phyloP scores from a whole-genome alignment of 1,284 basidiomycete genomes.

The Takashimella tepidaria region DNA sequence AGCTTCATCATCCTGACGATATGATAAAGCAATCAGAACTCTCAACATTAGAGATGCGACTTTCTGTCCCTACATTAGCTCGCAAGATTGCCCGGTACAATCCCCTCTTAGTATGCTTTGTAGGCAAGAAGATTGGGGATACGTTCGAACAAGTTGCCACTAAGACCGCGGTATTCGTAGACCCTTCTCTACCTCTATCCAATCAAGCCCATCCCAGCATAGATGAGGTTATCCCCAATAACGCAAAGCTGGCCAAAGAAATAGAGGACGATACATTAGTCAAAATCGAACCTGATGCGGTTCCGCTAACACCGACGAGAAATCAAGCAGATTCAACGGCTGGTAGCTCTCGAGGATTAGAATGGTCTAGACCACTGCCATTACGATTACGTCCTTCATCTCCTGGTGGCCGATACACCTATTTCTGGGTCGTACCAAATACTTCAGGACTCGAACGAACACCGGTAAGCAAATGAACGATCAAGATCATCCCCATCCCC shows the following conservation, averaged over 20 bases:
- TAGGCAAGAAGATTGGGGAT: slow-evolving; percentile 66
- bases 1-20: not conserved
- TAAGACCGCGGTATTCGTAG: not conserved
- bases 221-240: not conserved
- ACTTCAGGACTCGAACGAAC: slow-evolving; percentile 46
- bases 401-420: slow-evolving; percentile 20
- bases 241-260: not conserved
- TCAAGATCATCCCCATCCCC: not conserved
- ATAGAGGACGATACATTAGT: slow-evolving; percentile 4
- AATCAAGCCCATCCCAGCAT: not conserved
- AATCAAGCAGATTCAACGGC: slow-evolving; percentile 3
- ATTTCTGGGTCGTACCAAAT: slow-evolving; percentile 47
- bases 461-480: slow-evolving; percentile 32
- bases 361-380: slow-evolving; percentile 28
- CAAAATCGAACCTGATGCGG: slow-evolving; percentile 1
- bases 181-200: not conserved
- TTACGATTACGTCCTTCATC: slow-evolving; percentile 22
- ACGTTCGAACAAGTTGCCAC: slow-evolving; percentile 49
- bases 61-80: slow-evolving; percentile 54
- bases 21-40: slow-evolving; percentile 56
- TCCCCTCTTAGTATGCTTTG: slow-evolving; percentile 63
- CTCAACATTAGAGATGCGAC: slow-evolving; percentile 54
- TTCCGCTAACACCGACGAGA: not conserved
- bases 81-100: slow-evolving; percentile 55
- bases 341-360: slow-evolving; percentile 14